Evolutionary conservation across 2,329 filamentous ascomycete genomes (phyloP).

Genomic region (Colletotrichum gloeosporioides): DNA sequence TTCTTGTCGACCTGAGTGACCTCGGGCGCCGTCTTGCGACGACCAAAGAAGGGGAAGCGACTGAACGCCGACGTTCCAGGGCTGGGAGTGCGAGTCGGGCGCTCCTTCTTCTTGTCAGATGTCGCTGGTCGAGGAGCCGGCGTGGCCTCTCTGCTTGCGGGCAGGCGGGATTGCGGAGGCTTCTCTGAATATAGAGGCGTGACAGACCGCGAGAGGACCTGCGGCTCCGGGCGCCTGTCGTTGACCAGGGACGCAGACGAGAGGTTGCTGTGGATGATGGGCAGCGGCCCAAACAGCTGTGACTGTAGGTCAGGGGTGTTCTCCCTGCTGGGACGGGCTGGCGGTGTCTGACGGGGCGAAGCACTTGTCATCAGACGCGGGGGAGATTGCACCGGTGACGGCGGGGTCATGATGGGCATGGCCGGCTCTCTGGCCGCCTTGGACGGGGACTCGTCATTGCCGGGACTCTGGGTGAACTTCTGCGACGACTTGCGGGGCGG

Average conservation of each 20-base stretch:
- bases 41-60: slow-evolving; percentile 80
- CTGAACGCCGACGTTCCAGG: slow-evolving; percentile 64
- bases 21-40: slow-evolving; percentile 68
- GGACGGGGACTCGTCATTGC: slow-evolving; percentile 42
- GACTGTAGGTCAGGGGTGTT: slow-evolving; percentile 68
- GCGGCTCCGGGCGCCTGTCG: slow-evolving; percentile 50
- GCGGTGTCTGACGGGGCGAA: slow-evolving; percentile 46
- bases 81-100: slow-evolving; percentile 52
- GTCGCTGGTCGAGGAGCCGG: slow-evolving; percentile 30
- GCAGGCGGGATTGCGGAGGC: slow-evolving; percentile 28
- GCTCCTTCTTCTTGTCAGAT: slow-evolving; percentile 29
- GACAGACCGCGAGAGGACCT: slow-evolving; percentile 35
- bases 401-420: slow-evolving; percentile 26
- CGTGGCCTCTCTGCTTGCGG: slow-evolving; percentile 39
- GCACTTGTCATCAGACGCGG: slow-evolving; percentile 29
- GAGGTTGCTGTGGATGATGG: slow-evolving; percentile 68
- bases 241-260: slow-evolving; percentile 50
- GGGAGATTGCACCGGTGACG: slow-evolving; percentile 25
- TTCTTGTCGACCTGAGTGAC: slow-evolving; percentile 55
- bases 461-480: slow-evolving; percentile 47
- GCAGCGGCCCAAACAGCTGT: slow-evolving; percentile 55
- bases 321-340: slow-evolving; percentile 70
- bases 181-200: slow-evolving; percentile 36
- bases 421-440: slow-evolving; percentile 38
- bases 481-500: slow-evolving; percentile 68